Evolutionary conservation across 2,329 filamentous ascomycete genomes (phyloP).

Genomic region (Chrysoporthe puriensis): DNA sequence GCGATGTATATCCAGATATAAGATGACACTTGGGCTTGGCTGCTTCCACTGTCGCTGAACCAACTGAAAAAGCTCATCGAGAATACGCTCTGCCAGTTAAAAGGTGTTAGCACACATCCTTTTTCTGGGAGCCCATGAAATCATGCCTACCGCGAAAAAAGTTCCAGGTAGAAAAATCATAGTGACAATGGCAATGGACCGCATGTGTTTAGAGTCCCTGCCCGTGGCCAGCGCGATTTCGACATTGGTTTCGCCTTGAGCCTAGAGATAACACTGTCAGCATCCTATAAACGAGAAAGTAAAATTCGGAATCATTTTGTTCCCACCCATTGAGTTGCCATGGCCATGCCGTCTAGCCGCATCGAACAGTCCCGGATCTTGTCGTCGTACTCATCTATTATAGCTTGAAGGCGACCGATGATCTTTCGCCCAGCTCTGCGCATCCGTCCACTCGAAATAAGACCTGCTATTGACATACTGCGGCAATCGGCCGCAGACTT

Average conservation of each 20-base stretch:
- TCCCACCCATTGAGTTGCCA: slow-evolving; percentile 42
- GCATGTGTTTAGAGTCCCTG: slow-evolving; percentile 37
- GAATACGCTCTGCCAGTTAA: slow-evolving; percentile 31
- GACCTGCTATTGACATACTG: neutral
- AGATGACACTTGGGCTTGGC: slow-evolving; percentile 25
- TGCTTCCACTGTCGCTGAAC: slow-evolving; percentile 18
- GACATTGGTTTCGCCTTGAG: slow-evolving; percentile 37
- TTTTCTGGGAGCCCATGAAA: neutral
- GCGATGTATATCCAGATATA: slow-evolving; percentile 34
- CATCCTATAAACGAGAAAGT: neutral
- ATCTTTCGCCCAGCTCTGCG: slow-evolving; percentile 25
- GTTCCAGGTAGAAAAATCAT: slow-evolving; percentile 40
- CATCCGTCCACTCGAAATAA: neutral
- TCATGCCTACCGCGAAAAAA: slow-evolving; percentile 35
- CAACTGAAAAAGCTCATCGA: slow-evolving; percentile 36
- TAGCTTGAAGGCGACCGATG: slow-evolving; percentile 30
- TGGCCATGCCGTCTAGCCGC: slow-evolving; percentile 41
- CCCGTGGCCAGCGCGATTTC: slow-evolving; percentile 36
- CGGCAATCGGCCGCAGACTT: neutral
- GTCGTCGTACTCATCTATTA: slow-evolving; percentile 39
- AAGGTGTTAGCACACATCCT: neutral
- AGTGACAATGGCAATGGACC: slow-evolving; percentile 37
- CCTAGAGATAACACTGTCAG: slow-evolving; percentile 26
- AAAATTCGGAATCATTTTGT: neutral
- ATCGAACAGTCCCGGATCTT: slow-evolving; percentile 39